Evolutionary conservation across 352 stramenopile genomes (phyloP), one percentile per base, ranked within the genome.

Genomic region (Pythium monospermum): DNA sequence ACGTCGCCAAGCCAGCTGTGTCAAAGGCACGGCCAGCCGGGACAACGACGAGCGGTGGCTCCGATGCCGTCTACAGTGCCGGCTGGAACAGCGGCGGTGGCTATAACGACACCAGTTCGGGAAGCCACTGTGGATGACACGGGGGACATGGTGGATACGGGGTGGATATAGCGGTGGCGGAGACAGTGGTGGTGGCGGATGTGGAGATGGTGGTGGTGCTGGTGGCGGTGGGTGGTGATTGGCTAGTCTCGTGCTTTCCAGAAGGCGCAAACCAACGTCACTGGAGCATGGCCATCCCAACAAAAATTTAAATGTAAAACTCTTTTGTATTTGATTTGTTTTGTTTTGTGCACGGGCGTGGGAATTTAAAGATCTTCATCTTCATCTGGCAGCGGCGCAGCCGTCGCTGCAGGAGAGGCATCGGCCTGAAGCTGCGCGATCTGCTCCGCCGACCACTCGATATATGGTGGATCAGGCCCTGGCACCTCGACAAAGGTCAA

Each of bases 401-500:
- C 79, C 52, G 91, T 83, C 33, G 91, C 91, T 32, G 87, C 91
- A 59, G 88, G 90, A 44, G 77, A 80, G 52, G 96, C 83, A 54
- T 98, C 95, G 32, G 79, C 72, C 61, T 98, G 90, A 68, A 98
- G 96, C 66, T 94, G 77, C 52, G 70, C 61, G 65, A 97, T 95
- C 61, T 97, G 92, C 56, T 83, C 85, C 62, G 96, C 71, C 68
- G 98, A 88, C 61, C 99, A 96, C 13, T 80, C 75, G 59, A 98
- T 95, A 71, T 99, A 96, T 64, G 97, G 96, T 56, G 96, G 96
- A 48, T 86, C 83, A 68, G 99, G 83, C 11, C 96, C 96, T 39
- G 94, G 95, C 19, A 95, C 94, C 77, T 99, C 97, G 18, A 99
- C 96, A 64, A 99, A 99, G 43, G 94, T 95, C 71, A 99, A 71